Conservation (phyloP, 83 land plant genomes). For the Isoetes engelmannii region DNA sequence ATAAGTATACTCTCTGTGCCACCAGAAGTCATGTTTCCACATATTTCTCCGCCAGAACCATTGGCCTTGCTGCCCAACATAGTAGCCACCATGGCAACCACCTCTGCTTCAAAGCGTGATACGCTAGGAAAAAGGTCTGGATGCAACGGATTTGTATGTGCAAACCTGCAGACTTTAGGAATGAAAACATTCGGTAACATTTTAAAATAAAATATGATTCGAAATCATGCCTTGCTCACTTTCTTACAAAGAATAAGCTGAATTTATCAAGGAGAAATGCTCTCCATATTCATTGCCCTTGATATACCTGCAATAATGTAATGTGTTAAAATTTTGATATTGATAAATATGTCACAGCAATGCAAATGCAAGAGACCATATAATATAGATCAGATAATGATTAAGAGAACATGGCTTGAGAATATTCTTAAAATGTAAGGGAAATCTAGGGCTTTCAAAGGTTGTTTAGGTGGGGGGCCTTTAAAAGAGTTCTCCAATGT, state of each 20-base stretch:
- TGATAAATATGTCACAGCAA: too few relatives aligned
- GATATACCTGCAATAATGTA: conserved; percentile 58
- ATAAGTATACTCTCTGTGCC: conserved; percentile 97
- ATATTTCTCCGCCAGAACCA: conserved; percentile 73
- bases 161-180: conserved; percentile 61
- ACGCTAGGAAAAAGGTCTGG: conserved; percentile 82
- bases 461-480: too few relatives aligned
- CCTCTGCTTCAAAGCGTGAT: conserved; percentile 78
- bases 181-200: conserved; percentile 9
- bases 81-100: conserved; percentile 91
- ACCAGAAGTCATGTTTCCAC: conserved; percentile 99
- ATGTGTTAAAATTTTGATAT: background rate
- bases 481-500: too few relatives aligned
- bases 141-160: conserved; percentile 97
- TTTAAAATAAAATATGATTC: background rate
- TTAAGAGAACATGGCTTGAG: too few relatives aligned
- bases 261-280: conserved; percentile 76
- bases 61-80: conserved; percentile 69
- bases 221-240: background rate
- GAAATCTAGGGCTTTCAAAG: too few relatives aligned
- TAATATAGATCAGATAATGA: too few relatives aligned
- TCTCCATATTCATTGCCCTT: conserved; percentile 81
- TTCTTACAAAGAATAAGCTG: conserved; percentile 80
- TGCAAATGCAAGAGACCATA: too few relatives aligned
- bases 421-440: too few relatives aligned